A percentile compares a stretch with the other conserved stretches of the same genome.
Evolutionary conservation across 139 green algal species (phyloP).

Genomic region (Chlamydomonas urium): DNA sequence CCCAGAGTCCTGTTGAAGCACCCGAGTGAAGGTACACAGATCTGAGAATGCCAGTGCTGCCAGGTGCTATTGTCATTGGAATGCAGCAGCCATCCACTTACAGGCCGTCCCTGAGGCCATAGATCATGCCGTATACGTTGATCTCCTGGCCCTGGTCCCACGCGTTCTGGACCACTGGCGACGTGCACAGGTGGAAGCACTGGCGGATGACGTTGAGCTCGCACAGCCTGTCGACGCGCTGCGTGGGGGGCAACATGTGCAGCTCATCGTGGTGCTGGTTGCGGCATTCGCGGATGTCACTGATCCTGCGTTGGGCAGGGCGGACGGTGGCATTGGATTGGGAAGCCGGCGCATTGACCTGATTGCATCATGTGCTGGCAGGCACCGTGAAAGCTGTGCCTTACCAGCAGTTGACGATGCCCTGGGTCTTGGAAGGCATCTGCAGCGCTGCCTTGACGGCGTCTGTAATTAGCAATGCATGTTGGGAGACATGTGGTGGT

Average conservation of each 20-base stretch:
- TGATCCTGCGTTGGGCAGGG: too few relatives aligned
- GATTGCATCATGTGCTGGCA: too few relatives aligned
- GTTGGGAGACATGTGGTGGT: too few relatives aligned
- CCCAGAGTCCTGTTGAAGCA: neutral
- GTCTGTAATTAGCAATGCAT: too few relatives aligned
- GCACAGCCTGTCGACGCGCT: conserved; percentile 47
- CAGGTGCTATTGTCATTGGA: neutral
- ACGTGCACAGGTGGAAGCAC: conserved; percentile 74
- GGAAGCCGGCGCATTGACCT: too few relatives aligned
- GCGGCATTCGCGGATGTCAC: conserved; percentile 41
- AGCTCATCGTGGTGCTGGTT: conserved; percentile 81
- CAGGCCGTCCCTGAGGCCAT: conserved; percentile 51
- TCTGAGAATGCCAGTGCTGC: neutral
- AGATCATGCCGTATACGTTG: conserved; percentile 67
- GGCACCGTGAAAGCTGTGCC: too few relatives aligned
- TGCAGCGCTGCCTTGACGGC: conserved; percentile 49
- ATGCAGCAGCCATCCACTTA: neutral
- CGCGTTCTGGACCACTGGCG: conserved; percentile 62
- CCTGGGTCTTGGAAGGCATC: conserved; percentile 48
- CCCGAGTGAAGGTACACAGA: neutral
- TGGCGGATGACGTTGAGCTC: conserved; percentile 66
- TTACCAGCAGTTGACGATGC: conserved; percentile 75
- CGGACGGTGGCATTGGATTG: too few relatives aligned
- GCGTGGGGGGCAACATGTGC: conserved; percentile 41
- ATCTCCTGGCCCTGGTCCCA: conserved; percentile 70